Conservation (phyloP, 495 filamentous ascomycete genomes). For the Parathielavia appendiculata region DNA sequence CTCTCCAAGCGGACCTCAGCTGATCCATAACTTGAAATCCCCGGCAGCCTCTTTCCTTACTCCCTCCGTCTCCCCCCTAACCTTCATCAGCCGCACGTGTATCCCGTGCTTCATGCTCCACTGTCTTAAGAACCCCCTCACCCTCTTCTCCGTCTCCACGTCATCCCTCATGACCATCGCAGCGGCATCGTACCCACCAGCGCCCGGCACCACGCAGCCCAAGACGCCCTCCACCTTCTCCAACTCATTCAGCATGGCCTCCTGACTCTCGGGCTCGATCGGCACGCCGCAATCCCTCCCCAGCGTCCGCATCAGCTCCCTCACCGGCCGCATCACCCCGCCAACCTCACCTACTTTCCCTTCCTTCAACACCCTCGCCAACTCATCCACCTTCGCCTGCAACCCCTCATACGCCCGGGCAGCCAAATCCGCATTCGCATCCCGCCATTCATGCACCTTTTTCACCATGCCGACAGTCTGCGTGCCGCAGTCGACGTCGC, state of each 20-base stretch:
- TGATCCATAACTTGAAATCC: slow-evolving; percentile 61
- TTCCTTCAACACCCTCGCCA: slow-evolving; percentile 57
- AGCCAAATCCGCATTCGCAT: slow-evolving; percentile 60
- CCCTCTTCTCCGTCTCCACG: slow-evolving; percentile 54
- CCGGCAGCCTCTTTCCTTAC: slow-evolving; percentile 60
- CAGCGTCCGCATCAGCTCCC: slow-evolving; percentile 66
- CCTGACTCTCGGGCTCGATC: slow-evolving; percentile 86
- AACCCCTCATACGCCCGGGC: slow-evolving; percentile 65
- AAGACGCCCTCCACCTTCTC: slow-evolving; percentile 69
- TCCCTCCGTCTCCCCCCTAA: slow-evolving; percentile 85
- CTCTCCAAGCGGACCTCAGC: not conserved
- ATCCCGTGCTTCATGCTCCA: slow-evolving; percentile 66
- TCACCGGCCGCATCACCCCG: slow-evolving; percentile 36
- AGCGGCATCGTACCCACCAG: slow-evolving; percentile 90
- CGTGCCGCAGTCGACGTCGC: slow-evolving; percentile 92
- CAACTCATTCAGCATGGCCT: slow-evolving; percentile 71
- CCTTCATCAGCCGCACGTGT: slow-evolving; percentile 70
- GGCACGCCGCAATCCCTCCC: slow-evolving; percentile 68
- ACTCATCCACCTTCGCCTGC: slow-evolving; percentile 65
- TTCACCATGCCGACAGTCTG: slow-evolving; percentile 93
- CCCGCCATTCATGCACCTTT: slow-evolving; percentile 78
- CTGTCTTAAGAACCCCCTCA: slow-evolving; percentile 56
- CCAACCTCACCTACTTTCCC: slow-evolving; percentile 36
- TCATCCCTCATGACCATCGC: slow-evolving; percentile 74
- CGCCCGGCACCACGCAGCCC: slow-evolving; percentile 89